Conservation (phyloP, 345 rosid genomes). For the Raphanus raphanistrum region DNA sequence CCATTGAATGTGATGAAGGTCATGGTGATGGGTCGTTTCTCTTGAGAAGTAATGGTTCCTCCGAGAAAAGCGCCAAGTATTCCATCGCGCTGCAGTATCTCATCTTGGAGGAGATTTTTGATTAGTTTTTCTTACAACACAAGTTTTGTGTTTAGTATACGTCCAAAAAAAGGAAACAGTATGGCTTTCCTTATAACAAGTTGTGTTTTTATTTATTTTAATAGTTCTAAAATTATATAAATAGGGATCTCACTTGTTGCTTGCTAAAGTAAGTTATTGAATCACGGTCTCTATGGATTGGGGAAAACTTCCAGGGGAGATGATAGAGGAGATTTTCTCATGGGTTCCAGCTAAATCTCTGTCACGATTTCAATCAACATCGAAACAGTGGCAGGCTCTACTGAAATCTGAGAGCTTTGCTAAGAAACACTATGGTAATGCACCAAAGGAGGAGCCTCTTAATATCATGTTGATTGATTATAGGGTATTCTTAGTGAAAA, state of each 20-base stretch:
- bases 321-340: background rate
- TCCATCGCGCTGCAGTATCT: conserved; percentile 41
- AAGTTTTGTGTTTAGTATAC: background rate
- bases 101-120: conserved; percentile 33
- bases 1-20: conserved; percentile 40
- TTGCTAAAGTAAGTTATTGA: too few relatives aligned
- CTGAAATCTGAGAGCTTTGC: background rate
- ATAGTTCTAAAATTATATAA: too few relatives aligned
- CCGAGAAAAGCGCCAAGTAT: conserved; percentile 33
- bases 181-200: too few relatives aligned
- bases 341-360: conserved; percentile 1
- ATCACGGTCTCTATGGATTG: background rate
- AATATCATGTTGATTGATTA: background rate
- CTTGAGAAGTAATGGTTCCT: conserved; percentile 41
- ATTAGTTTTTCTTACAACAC: background rate
- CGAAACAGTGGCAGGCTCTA: background rate
- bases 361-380: background rate
- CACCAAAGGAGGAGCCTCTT: background rate
- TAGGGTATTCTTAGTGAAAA: background rate
- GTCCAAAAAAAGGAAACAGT: too few relatives aligned
- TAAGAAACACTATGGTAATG: background rate
- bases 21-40: conserved; percentile 67
- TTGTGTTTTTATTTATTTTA: too few relatives aligned
- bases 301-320: background rate
- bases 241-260: too few relatives aligned